A percentile compares a stretch with the other conserved stretches of the same genome.
Conservation (phyloP, 2,329 filamentous ascomycete species). For the Pseudogymnoascus sp. region DNA sequence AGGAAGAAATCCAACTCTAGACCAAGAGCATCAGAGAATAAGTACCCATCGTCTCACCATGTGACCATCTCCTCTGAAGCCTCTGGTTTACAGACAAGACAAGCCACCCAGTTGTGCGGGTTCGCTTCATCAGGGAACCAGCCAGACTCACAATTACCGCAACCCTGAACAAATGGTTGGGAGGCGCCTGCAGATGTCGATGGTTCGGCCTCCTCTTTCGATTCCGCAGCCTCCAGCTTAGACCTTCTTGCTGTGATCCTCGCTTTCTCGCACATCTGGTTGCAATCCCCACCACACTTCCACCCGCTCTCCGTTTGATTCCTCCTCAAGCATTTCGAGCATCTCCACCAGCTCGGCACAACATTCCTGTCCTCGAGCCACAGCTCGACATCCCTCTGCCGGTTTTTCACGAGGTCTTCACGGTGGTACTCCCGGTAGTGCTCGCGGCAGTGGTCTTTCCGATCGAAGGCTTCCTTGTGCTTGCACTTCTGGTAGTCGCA, state of each 20-base stretch:
- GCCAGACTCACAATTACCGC: neutral
- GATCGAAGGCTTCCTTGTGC: slow-evolving; percentile 33
- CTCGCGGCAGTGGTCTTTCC: slow-evolving; percentile 42
- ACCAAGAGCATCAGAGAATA: neutral
- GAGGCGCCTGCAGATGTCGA: neutral
- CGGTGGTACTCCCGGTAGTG: slow-evolving; percentile 42
- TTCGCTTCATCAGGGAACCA: neutral
- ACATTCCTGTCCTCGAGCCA: slow-evolving; percentile 22
- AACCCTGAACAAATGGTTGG: neutral
- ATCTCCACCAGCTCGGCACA: slow-evolving; percentile 21
- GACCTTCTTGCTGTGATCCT: neutral
- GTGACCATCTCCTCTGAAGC: neutral
- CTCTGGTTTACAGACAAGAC: slow-evolving; percentile 2
- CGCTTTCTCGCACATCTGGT: neutral
- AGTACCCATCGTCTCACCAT: neutral
- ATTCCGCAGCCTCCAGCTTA: neutral
- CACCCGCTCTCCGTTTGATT: neutral
- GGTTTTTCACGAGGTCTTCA: slow-evolving; percentile 27
- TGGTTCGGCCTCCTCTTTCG: neutral
- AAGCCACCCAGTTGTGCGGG: slow-evolving; percentile 1
- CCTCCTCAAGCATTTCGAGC: slow-evolving; percentile 21
- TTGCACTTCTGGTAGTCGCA: slow-evolving; percentile 28
- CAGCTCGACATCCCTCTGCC: slow-evolving; percentile 15
- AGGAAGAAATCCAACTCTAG: neutral
- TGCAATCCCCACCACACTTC: neutral